Base-by-base conservation (phyloP, 2,329 filamentous ascomycete species). In the Juglanconis juglandina region DNA sequence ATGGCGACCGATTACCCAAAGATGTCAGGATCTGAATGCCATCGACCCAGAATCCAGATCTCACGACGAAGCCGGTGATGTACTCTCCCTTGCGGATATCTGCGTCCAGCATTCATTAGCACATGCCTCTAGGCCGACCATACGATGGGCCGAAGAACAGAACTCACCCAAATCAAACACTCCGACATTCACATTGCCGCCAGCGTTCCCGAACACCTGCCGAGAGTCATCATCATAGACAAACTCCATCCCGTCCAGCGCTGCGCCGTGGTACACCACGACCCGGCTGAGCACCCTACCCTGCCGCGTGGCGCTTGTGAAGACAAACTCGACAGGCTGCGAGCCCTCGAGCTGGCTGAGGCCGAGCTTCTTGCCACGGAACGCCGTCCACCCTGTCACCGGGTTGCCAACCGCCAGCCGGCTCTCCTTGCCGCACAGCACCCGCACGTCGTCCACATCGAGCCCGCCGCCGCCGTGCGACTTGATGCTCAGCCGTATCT, bases 1-100 rank as follows among this genome's bases (percentile, higher is more conserved):
- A 77, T 58, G 88, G 86, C 39, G 94, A 97, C 72, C 88, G 90
- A 68, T 93, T 85, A n/a, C 93, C 93, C 62, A 91, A 77, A 68
- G 88, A 97, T 1, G 95, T 98, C 73, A 97, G 77, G 64, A 98
- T 88, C 72, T 96, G 92, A 56, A 98, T 83, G 11, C 88, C 94
- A 72, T 97, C 92, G 66, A 98, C 88, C 86, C 90, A 95, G 62
- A 85, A 79, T 30, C 91, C 92, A 53, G 89, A 87, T 66, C 92
- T 83, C 55, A 98, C 79, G 67, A 89, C 84, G 72, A 99, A 97
- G 8, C 95, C 95, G 62, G 92, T 86, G 49, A 99, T 80, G 63
- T 90, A 89, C 76, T 99, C 95, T 58, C 93, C 92, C 58, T 87
- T 87, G 48, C 91, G 86, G 39, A 91, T 87, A 74, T 98, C 93